Conservation (phyloP, 495 filamentous ascomycete species). For the Podospora tetraspora region DNA sequence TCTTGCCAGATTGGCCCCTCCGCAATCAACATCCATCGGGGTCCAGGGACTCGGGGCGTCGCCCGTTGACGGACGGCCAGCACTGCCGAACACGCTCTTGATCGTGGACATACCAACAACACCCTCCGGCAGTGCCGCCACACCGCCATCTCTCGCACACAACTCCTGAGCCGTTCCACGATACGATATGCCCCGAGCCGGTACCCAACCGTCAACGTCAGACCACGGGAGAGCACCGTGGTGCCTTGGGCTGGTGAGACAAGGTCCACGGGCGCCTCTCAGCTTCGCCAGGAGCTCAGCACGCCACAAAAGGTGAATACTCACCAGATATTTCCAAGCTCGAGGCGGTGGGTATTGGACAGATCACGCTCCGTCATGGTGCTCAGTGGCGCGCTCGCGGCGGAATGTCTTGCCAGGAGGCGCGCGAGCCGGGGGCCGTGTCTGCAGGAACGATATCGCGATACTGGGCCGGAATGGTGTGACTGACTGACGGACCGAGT, state of each 20-base stretch:
- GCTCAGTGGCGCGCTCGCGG: not conserved
- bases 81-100: not conserved
- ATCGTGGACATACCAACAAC: not conserved
- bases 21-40: not conserved
- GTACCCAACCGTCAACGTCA: not conserved
- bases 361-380: not conserved
- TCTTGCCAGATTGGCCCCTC: not conserved
- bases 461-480: conserved; percentile 24
- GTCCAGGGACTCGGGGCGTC: not conserved
- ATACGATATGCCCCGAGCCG: not conserved
- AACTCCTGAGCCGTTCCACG: not conserved
- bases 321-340: not conserved
- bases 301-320: not conserved
- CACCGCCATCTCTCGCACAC: not conserved
- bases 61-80: not conserved
- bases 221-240: not conserved
- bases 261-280: not conserved
- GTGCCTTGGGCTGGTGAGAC: not conserved
- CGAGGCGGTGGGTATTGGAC: not conserved
- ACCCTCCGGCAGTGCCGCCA: not conserved
- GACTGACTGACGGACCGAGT: conserved; percentile 16
- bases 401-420: not conserved
- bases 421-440: not conserved
- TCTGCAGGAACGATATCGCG: conserved; percentile 12
- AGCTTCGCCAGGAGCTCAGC: not conserved